phyloP scores from a whole-genome alignment of 371 early-diverging fungal genomes.

The Mucor circinelloides region DNA sequence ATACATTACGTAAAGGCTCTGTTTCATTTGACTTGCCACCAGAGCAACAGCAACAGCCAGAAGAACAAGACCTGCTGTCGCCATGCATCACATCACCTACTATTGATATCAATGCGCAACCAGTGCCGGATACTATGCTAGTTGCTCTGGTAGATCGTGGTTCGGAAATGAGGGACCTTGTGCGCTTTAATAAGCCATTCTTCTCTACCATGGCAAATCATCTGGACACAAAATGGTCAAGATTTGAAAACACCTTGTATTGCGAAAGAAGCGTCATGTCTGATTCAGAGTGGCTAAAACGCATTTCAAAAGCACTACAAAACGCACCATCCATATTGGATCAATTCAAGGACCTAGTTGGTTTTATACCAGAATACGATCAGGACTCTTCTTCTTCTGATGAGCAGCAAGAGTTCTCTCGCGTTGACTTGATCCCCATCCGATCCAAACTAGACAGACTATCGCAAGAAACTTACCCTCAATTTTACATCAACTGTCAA shows the following conservation, averaged over 20 bases:
- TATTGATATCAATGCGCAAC: conserved; percentile 44
- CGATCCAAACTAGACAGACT: conserved; percentile 41
- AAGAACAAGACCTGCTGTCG: conserved; percentile 22
- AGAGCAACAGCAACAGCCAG: conserved; percentile 3
- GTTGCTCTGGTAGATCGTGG: conserved; percentile 48
- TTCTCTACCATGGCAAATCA: conserved; percentile 33
- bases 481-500: conserved; percentile 55
- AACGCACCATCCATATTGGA: conserved; percentile 29
- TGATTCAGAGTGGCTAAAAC: conserved; percentile 44
- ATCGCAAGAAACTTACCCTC: conserved; percentile 54
- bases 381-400: conserved; percentile 11
- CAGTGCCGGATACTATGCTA: conserved; percentile 45
- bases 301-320: conserved; percentile 29
- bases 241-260: conserved; percentile 42
- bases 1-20: conserved; percentile 26
- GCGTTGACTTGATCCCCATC: conserved; percentile 48
- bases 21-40: conserved; percentile 46
- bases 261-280: conserved; percentile 28
- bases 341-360: conserved; percentile 47
- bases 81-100: conserved; percentile 26
- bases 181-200: conserved; percentile 34
- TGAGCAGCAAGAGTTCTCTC: conserved; percentile 26
- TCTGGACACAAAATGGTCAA: conserved; percentile 33
- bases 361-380: conserved; percentile 21
- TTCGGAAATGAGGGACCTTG: conserved; percentile 49